Percentiles rank a stretch among this genome's conserved stretches.
phyloP scores from a whole-genome alignment of 305 asterid genomes.

The Lippia alba region DNA sequence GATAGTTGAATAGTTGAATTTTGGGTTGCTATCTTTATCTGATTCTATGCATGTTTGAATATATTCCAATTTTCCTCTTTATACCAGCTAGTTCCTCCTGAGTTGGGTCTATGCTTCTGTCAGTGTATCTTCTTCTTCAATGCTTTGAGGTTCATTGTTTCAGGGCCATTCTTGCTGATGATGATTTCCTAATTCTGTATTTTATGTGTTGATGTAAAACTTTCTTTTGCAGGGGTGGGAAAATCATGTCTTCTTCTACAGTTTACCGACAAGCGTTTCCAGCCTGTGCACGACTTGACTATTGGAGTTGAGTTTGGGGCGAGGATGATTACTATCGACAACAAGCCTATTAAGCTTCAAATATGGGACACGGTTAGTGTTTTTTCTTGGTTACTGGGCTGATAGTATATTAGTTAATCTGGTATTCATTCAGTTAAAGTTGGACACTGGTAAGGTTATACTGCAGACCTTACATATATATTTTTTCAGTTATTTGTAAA shows the following conservation, averaged over 20 bases:
- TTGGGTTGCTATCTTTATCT: slow-evolving; percentile 2
- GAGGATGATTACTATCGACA: slow-evolving; percentile 66
- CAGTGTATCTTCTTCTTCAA: no score
- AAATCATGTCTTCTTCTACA: slow-evolving; percentile 72
- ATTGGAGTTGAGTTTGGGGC: slow-evolving; percentile 77
- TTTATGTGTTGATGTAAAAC: slow-evolving; percentile 10
- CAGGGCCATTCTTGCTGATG: no score
- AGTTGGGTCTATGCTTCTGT: not conserved
- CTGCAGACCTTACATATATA: not conserved
- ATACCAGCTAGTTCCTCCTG: not conserved
- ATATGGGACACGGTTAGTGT: slow-evolving; percentile 68
- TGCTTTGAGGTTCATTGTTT: not conserved
- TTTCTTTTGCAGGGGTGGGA: slow-evolving; percentile 56
- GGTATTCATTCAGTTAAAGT: slow-evolving; percentile 22
- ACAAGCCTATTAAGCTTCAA: slow-evolving; percentile 68
- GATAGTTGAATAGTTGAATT: not conserved
- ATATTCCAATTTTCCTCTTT: slow-evolving; percentile 5
- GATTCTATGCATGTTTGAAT: not conserved
- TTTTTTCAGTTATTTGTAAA: slow-evolving; percentile 9
- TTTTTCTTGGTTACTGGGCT: slow-evolving; percentile 5
- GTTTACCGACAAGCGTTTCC: slow-evolving; percentile 71
- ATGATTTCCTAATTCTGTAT: not conserved
- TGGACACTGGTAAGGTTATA: slow-evolving; percentile 2
- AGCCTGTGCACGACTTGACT: slow-evolving; percentile 73
- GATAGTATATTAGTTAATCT: not conserved